Percentiles rank a stretch among this genome's conserved stretches.
Evolutionary conservation across 1,139 yeast species (phyloP).

Genomic region (Nakaseomyces glabratus): DNA sequence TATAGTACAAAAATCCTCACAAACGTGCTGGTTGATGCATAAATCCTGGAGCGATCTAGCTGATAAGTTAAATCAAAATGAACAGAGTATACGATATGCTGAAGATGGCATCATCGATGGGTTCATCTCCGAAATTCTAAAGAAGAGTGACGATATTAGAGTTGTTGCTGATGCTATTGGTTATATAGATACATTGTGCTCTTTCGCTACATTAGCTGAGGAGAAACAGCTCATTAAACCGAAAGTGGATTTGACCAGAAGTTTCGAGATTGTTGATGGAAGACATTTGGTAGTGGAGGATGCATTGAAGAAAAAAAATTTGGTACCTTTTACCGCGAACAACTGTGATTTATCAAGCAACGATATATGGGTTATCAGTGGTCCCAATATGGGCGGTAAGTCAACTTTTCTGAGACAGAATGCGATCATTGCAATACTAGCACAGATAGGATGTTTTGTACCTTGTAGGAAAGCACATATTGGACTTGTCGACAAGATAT

Average conservation of each 20-base stretch:
- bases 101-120: slow-evolving; percentile 27
- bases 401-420: slow-evolving; percentile 83
- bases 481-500: slow-evolving; percentile 78
- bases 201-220: slow-evolving; percentile 61
- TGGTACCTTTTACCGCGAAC: slow-evolving; percentile 53
- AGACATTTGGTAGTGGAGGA: slow-evolving; percentile 87
- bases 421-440: slow-evolving; percentile 73
- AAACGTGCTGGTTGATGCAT: slow-evolving; percentile 31
- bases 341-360: slow-evolving; percentile 41
- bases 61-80: slow-evolving; percentile 21
- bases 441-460: slow-evolving; percentile 84
- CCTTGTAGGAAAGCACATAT: slow-evolving; percentile 68
- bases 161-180: slow-evolving; percentile 40
- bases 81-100: slow-evolving; percentile 25
- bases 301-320: slow-evolving; percentile 39
- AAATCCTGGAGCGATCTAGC: slow-evolving; percentile 35
- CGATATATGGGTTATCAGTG: slow-evolving; percentile 67
- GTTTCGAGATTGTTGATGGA: slow-evolving; percentile 48
- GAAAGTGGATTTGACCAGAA: slow-evolving; percentile 39
- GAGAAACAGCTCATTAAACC: slow-evolving; percentile 66
- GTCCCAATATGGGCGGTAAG: slow-evolving; percentile 98
- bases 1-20: slow-evolving; percentile 26
- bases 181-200: slow-evolving; percentile 59
- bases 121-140: slow-evolving; percentile 27
- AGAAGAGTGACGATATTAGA: slow-evolving; percentile 27